A percentile compares a stretch with the other conserved stretches of the same genome.
Conservation (phyloP, 1,139 yeast genomes). For the Geotrichum klebahnii region DNA sequence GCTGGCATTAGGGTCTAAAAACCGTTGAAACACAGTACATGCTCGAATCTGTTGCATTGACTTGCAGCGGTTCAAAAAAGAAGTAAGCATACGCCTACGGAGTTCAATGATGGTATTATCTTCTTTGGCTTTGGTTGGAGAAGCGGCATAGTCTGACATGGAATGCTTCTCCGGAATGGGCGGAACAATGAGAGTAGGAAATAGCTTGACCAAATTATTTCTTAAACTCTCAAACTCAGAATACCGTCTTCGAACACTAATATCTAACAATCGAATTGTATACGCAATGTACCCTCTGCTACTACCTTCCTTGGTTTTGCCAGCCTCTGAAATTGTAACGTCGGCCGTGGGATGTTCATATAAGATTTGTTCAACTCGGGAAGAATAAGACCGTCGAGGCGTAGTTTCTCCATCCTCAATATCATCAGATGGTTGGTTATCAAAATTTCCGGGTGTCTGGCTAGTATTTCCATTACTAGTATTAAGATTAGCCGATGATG, state of each 20-base stretch:
- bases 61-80: conserved; percentile 73
- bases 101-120: conserved; percentile 52
- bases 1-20: conserved; percentile 77
- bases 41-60: conserved; percentile 53
- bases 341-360: conserved; percentile 38
- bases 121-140: conserved; percentile 56
- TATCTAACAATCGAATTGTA: conserved; percentile 59
- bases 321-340: conserved; percentile 67
- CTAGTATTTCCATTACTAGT: not conserved
- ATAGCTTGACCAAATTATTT: conserved; percentile 61
- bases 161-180: conserved; percentile 94
- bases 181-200: conserved; percentile 81
- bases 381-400: conserved; percentile 29
- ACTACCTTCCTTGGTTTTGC: conserved; percentile 71
- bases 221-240: conserved; percentile 87
- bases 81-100: conserved; percentile 71
- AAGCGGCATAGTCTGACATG: conserved; percentile 47
- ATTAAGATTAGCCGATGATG: not conserved
- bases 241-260: conserved; percentile 73
- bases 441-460: not conserved
- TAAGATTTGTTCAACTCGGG: conserved; percentile 41
- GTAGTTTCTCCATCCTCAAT: conserved; percentile 13
- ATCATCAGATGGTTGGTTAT: conserved; percentile 7
- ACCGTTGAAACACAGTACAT: conserved; percentile 65
- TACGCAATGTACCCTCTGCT: conserved; percentile 73